Percentiles rank a stretch among this genome's conserved stretches.
These are phyloP conservation scores for Arthromyces matolae DNA, from an alignment of 768 basidiomycete genomes.

Conservation along the genomic window DNA sequence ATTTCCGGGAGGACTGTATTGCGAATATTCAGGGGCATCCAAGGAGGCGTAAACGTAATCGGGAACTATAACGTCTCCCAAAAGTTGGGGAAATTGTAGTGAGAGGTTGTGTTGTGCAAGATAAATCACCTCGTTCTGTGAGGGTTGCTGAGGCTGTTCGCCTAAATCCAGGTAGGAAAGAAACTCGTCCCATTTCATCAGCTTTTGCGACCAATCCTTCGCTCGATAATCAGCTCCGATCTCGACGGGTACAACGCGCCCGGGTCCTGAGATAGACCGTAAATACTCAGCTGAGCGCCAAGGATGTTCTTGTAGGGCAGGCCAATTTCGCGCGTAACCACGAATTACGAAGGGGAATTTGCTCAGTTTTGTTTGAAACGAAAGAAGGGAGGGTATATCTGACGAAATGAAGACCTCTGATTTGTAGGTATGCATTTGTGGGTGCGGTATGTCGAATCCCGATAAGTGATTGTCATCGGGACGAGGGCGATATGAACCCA, in stretches of 20 bases:
- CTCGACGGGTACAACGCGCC: constrained; percentile 87
- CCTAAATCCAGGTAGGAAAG: constrained; percentile 43
- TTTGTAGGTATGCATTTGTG: constrained; percentile 19
- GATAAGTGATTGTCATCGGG: neutral
- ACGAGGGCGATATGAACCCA: constrained; percentile 1
- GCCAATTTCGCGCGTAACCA: constrained; percentile 66
- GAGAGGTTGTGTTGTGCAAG: constrained; percentile 90
- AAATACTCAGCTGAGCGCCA: constrained; percentile 78
- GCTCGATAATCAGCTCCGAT: constrained; percentile 80
- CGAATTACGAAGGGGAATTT: constrained; percentile 71
- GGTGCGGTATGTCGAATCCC: neutral
- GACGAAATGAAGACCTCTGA: constrained; percentile 37
- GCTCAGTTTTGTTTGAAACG: constrained; percentile 45
- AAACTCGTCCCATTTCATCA: constrained; percentile 79
- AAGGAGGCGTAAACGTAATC: constrained; percentile 82
- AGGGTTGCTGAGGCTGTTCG: constrained; percentile 21
- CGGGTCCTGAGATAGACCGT: constrained; percentile 65
- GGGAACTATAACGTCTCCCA: constrained; percentile 75
- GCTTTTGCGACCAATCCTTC: constrained; percentile 74
- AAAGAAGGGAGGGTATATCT: constrained; percentile 52
- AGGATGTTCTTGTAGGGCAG: constrained; percentile 63
- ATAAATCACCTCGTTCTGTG: constrained; percentile 48
- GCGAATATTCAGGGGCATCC: constrained; percentile 38
- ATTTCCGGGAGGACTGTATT: constrained; percentile 63
- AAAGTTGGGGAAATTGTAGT: constrained; percentile 76